These are phyloP conservation scores for Trichosporon sp. DNA, from an alignment of 1,284 basidiomycete genomes.

Conservation along the genomic window DNA sequence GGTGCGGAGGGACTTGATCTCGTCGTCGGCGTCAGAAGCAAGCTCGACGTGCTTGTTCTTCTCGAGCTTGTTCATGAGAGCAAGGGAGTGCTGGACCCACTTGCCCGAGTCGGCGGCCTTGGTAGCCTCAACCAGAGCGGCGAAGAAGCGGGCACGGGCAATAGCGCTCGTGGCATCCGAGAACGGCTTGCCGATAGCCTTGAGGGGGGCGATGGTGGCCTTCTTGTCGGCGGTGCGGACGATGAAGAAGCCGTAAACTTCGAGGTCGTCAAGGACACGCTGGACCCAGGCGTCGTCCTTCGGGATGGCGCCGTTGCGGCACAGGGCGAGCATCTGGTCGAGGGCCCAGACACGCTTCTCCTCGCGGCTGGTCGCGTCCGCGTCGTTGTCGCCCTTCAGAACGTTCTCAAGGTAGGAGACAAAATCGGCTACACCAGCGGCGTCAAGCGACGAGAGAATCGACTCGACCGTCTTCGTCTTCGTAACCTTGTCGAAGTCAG, in stretches of 20 bases:
- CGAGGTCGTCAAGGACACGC: constrained; percentile 76
- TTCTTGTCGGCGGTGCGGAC: constrained; percentile 73
- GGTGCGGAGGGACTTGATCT: constrained; percentile 60
- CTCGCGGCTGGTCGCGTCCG: constrained; percentile 48
- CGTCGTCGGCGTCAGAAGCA: constrained; percentile 64
- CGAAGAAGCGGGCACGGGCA: constrained; percentile 30
- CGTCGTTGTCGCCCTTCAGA: constrained; percentile 60
- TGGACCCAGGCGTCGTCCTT: constrained; percentile 78
- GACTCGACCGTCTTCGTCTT: constrained; percentile 90
- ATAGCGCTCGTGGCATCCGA: constrained; percentile 68
- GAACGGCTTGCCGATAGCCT: constrained; percentile 67
- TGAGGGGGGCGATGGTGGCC: constrained; percentile 64
- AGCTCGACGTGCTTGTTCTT: constrained; percentile 68
- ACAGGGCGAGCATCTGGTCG: constrained; percentile 78
- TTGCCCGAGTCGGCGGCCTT: constrained; percentile 70
- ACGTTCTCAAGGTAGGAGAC: constrained; percentile 68
- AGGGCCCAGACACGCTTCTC: constrained; percentile 67
- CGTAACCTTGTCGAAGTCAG: constrained; percentile 88
- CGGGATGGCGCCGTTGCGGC: constrained; percentile 78
- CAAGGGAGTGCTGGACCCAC: constrained; percentile 74
- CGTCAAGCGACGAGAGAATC: constrained; percentile 75
- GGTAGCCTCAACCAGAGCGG: constrained; percentile 63
- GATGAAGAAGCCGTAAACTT: constrained; percentile 77
- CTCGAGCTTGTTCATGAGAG: constrained; percentile 64
- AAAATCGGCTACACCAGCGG: constrained; percentile 75